Conservation (phyloP, 1,284 basidiomycete genomes). For the Apiotrichum akiyoshidainum region DNA sequence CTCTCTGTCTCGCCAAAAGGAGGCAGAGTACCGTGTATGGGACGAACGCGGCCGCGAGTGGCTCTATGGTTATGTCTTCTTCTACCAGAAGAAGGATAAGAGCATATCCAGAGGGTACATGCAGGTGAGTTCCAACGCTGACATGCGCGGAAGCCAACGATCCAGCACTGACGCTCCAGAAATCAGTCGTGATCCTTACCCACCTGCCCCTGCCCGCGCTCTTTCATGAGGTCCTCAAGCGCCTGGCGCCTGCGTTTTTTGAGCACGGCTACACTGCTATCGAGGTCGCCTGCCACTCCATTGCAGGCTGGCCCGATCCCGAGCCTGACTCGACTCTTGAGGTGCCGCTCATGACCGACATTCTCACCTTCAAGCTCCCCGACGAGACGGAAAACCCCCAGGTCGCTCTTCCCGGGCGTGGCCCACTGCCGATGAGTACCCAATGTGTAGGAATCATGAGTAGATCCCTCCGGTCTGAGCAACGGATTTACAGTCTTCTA, state of each 20-base stretch:
- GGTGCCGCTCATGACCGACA: conserved; percentile 74
- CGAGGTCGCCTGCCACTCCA: conserved; percentile 79
- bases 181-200: conserved; percentile 80
- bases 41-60: conserved; percentile 47
- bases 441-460: background rate
- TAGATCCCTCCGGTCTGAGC: too few relatives aligned
- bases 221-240: conserved; percentile 66
- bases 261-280: conserved; percentile 72
- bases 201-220: conserved; percentile 79
- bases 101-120: conserved; percentile 76
- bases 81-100: conserved; percentile 68
- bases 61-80: conserved; percentile 79
- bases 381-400: conserved; percentile 68
- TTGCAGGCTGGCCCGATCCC: conserved; percentile 74
- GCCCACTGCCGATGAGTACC: conserved; percentile 1
- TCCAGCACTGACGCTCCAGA: conserved; percentile 51
- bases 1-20: conserved; percentile 31
- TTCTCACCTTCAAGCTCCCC: conserved; percentile 70
- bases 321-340: conserved; percentile 63
- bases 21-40: conserved; percentile 47
- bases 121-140: conserved; percentile 59
- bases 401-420: conserved; percentile 19
- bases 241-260: conserved; percentile 74
- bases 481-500: conserved; percentile 36
- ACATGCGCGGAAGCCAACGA: too few relatives aligned